Evolutionary conservation across 2,329 filamentous ascomycete species (phyloP).

Genomic region (Colletotrichum sp.): DNA sequence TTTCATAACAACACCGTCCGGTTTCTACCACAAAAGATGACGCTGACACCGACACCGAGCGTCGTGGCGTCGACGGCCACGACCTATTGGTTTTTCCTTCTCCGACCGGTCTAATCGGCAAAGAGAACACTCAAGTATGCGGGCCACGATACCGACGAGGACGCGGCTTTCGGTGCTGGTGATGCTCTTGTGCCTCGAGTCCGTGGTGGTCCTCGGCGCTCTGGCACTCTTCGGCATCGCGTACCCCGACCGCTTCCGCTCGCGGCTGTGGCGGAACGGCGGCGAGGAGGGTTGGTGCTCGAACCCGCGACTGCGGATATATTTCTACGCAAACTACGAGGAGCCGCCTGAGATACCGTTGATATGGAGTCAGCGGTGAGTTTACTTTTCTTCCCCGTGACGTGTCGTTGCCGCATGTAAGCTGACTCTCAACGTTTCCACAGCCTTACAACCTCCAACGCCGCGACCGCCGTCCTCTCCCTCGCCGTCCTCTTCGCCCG

Average conservation of each 20-base stretch:
- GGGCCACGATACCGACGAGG: background rate
- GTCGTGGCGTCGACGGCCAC: background rate
- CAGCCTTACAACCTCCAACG: slow-evolving; percentile 31
- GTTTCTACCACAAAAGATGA: background rate
- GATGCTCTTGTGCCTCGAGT: slow-evolving; percentile 22
- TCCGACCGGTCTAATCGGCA: background rate
- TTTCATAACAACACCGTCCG: background rate
- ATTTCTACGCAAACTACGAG: slow-evolving; percentile 33
- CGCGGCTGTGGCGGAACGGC: slow-evolving; percentile 30
- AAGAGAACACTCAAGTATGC: background rate
- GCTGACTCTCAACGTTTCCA: background rate
- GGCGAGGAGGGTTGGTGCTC: slow-evolving; percentile 33
- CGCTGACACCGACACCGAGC: background rate
- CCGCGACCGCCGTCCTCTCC: slow-evolving; percentile 33
- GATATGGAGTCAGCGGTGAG: slow-evolving; percentile 31
- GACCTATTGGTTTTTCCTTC: background rate
- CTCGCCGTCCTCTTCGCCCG: slow-evolving; percentile 30
- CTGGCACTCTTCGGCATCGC: slow-evolving; percentile 26
- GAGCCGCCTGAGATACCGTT: slow-evolving; percentile 30
- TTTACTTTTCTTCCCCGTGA: background rate
- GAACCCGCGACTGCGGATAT: slow-evolving; percentile 30
- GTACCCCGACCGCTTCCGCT: slow-evolving; percentile 27
- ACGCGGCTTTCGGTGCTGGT: background rate
- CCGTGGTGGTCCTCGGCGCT: slow-evolving; percentile 13
- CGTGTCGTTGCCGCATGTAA: too few relatives aligned